phyloP scores from a whole-genome alignment of 169 alveolate species.

The Plasmodium falciparum region DNA sequence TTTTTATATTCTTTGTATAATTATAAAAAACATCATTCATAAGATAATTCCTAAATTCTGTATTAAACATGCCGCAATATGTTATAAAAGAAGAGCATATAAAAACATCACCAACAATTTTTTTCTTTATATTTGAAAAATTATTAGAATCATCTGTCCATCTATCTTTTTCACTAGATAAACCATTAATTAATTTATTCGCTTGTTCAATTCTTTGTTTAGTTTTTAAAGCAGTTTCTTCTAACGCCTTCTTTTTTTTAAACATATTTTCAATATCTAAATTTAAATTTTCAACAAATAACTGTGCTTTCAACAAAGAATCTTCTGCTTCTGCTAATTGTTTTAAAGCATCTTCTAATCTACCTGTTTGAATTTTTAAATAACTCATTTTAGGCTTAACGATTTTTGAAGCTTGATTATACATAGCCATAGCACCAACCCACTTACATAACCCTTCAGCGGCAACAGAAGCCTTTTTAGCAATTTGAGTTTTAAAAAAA shows the following conservation, averaged over 20 bases:
- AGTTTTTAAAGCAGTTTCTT: constrained; percentile 92
- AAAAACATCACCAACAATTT: constrained; percentile 95
- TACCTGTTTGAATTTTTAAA: constrained; percentile 92
- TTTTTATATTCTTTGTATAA: constrained; percentile 89
- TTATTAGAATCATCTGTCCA: constrained; percentile 95
- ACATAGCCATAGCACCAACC: constrained; percentile 95
- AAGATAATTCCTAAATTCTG: constrained; percentile 94
- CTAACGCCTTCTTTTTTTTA: constrained; percentile 92
- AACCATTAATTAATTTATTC: constrained; percentile 93
- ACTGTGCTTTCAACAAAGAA: constrained; percentile 91
- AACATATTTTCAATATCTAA: constrained; percentile 91
- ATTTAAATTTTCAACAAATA: constrained; percentile 90
- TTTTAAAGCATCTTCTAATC: constrained; percentile 92
- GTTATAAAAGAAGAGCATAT: constrained; percentile 94
- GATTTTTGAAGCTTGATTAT: constrained; percentile 95
- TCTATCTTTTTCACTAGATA: constrained; percentile 94
- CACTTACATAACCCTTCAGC: constrained; percentile 95
- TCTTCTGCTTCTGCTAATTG: constrained; percentile 94
- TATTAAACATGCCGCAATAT: constrained; percentile 97
- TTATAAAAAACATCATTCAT: constrained; percentile 90
- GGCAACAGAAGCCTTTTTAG: constrained; percentile 91
- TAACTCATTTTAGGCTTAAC: constrained; percentile 97
- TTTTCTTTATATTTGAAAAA: constrained; percentile 91
- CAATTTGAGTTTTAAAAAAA: constrained; percentile 88
- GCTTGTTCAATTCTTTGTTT: constrained; percentile 96